Base-by-base conservation (phyloP, 106 monocot species). In the Platanthera zijinensis region DNA sequence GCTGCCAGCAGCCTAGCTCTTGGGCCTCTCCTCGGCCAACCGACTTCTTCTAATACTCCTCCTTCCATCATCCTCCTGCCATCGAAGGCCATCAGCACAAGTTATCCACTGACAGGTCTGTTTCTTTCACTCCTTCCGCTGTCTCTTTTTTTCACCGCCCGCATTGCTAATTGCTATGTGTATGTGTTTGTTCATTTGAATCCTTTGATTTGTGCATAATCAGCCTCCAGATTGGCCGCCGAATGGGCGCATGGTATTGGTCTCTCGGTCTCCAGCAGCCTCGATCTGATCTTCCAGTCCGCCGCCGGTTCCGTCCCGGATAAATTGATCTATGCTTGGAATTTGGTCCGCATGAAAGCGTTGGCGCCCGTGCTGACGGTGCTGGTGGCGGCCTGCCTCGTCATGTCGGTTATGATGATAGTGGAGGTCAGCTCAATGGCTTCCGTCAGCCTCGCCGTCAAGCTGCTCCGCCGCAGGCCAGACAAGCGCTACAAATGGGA, bases 401-500 rank as follows among this genome's bases (percentile, higher is more conserved):
- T 53, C 10, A 82, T 88, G 80, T 82, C 84, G 74, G 84, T 63
- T 53, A 84, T 88, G 87, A 79, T 83, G 67, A 13, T 84, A 13
- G 69, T 70, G 69, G 87, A 87, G 59, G 73, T 73, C 76, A 57
- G 73, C 54, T 59, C 18, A 74, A 82, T 84, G 84, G 84, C 76
- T 57, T 69, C 69, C 70, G 57, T 82, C 66, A 82, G 82, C 84
- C 10, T 82, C 73, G 57, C 48, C 71, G 81, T 87, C 30, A 81
- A 57, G 78, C 13, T 87, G 25, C 32, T 84, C 64, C 76, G 87
- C n/a, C 49, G 59, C n/a, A 73, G 50, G 71, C 83, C 85, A 6
- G 82, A 88, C 75, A 82, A 69, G 74, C 57, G 68, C 46, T 89
- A 89, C 86, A 82, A 79, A 14, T 84, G 86, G 82, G 82, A 82